Conservation (phyloP, 768 basidiomycete species). For the Rhizopogon vulgaris region DNA sequence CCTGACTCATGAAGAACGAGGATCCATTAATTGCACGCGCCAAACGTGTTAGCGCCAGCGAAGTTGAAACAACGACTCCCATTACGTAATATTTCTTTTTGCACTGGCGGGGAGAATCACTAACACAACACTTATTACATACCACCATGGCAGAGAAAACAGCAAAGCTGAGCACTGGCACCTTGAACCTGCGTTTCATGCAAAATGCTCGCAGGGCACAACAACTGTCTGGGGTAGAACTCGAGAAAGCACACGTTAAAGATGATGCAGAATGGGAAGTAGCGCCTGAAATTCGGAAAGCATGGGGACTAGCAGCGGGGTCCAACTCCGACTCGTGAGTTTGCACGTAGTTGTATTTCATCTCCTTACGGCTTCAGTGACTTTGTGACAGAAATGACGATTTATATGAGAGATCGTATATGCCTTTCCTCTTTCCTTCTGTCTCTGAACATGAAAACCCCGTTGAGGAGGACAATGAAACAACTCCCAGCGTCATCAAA, state of each 20-base stretch:
- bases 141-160: constrained; percentile 30
- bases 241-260: constrained; percentile 47
- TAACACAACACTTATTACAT: neutral
- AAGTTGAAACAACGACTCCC: too few species aligned
- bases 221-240: constrained; percentile 41
- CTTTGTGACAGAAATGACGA: neutral
- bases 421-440: constrained; percentile 57
- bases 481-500: constrained; percentile 14
- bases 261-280: constrained; percentile 68
- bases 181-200: constrained; percentile 66
- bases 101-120: neutral
- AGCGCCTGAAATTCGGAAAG: constrained; percentile 42
- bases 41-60: too few species aligned
- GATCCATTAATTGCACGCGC: too few species aligned
- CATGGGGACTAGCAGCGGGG: constrained; percentile 35
- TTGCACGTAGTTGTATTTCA: neutral
- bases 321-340: constrained; percentile 6
- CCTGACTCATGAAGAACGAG: too few species aligned
- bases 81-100: constrained; percentile 1
- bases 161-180: constrained; percentile 50
- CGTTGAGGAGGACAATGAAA: constrained; percentile 9
- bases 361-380: neutral
- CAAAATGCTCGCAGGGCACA: constrained; percentile 60
- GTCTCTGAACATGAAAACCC: constrained; percentile 20
- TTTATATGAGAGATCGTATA: constrained; percentile 52